Conservation (phyloP, 129 eudicot species). For the Flaveria sonorensis region DNA sequence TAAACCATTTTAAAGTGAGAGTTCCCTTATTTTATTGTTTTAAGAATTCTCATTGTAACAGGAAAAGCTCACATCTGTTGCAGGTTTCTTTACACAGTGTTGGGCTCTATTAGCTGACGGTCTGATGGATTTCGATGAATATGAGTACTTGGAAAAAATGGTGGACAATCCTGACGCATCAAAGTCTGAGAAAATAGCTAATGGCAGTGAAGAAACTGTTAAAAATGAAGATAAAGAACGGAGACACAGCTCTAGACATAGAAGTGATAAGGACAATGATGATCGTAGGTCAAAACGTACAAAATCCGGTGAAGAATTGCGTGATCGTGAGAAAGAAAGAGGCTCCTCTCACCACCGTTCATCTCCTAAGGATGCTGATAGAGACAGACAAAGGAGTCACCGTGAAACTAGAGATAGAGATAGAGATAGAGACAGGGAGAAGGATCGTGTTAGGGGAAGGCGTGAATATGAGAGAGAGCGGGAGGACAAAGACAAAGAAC, state of each 20-base stretch:
- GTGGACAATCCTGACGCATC: constrained; percentile 65
- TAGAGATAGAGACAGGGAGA: constrained; percentile 47
- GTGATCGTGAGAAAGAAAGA: constrained; percentile 67
- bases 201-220: constrained; percentile 52
- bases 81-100: constrained; percentile 16
- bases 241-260: constrained; percentile 60
- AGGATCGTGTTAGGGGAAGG: constrained; percentile 46
- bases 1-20: constrained; percentile 9
- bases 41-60: neutral
- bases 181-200: constrained; percentile 45
- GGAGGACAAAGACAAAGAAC: constrained; percentile 47
- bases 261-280: constrained; percentile 49
- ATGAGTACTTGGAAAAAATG: constrained; percentile 73
- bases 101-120: neutral
- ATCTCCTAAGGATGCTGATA: constrained; percentile 75
- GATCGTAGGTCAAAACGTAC: constrained; percentile 56
- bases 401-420: constrained; percentile 61
- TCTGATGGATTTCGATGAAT: constrained; percentile 85
- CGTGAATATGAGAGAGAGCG: constrained; percentile 47
- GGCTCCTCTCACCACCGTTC: constrained; percentile 56
- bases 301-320: constrained; percentile 60
- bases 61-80: constrained; percentile 16
- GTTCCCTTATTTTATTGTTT: no score
- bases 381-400: constrained; percentile 54
- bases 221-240: constrained; percentile 51